Conservation (phyloP, 2,329 filamentous ascomycete species). For the Hortaea werneckii region DNA sequence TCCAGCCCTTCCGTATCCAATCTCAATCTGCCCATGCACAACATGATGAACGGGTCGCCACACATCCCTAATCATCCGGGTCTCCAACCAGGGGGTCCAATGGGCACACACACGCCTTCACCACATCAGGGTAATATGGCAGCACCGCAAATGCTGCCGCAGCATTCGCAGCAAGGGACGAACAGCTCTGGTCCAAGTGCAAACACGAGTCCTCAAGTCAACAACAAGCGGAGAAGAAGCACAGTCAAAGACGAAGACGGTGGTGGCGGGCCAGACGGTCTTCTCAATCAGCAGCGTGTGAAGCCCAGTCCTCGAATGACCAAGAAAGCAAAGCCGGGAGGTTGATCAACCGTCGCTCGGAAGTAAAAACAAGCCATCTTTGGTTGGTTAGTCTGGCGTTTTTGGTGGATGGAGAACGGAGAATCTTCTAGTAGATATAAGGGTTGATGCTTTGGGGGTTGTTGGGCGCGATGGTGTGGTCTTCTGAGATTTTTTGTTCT, state of each 20-base stretch:
- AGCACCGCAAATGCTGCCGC: constrained; percentile 45
- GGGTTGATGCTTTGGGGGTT: too few species aligned
- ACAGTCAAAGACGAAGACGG: constrained; percentile 51
- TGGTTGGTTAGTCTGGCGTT: too few species aligned
- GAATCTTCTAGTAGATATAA: too few species aligned
- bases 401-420: too few species aligned
- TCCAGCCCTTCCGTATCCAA: constrained; percentile 50
- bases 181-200: constrained; percentile 47
- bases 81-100: constrained; percentile 12
- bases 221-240: constrained; percentile 51
- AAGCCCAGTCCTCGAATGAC: constrained; percentile 40
- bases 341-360: neutral
- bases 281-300: constrained; percentile 38
- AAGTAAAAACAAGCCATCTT: too few species aligned
- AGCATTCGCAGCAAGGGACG: constrained; percentile 47
- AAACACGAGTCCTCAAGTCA: constrained; percentile 48
- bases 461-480: too few species aligned
- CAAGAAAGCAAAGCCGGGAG: constrained; percentile 27
- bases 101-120: constrained; percentile 33
- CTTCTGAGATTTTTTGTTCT: too few species aligned
- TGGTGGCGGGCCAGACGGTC: constrained; percentile 30
- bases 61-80: constrained; percentile 20
- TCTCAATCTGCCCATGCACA: constrained; percentile 39
- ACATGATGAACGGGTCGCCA: constrained; percentile 42
- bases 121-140: constrained; percentile 35